Evolutionary conservation across 495 filamentous ascomycete species (phyloP).

Genomic region (Pyrenopolyporus hunteri): DNA sequence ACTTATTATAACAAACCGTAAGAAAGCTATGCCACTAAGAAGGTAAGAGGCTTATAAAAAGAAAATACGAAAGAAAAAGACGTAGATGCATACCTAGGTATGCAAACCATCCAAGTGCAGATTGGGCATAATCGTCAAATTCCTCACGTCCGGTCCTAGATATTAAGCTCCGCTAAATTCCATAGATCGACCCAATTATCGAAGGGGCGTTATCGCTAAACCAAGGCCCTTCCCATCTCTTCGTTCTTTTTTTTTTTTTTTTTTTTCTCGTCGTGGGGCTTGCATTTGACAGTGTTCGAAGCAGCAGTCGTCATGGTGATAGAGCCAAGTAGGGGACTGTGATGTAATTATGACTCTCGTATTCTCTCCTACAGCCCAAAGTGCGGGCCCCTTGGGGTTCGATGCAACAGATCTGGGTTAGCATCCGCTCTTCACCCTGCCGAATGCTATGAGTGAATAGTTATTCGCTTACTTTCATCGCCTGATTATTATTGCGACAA

Average conservation of each 20-base stretch:
- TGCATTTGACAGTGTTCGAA: background rate
- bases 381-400: background rate
- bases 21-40: too few relatives aligned
- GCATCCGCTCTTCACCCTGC: background rate
- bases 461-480: background rate
- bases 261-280: background rate
- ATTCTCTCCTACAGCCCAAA: background rate
- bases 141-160: too few relatives aligned
- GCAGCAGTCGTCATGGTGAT: constrained; percentile 26
- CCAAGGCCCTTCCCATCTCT: too few relatives aligned
- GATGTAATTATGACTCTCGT: constrained; percentile 35
- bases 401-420: background rate
- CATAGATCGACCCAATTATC: too few relatives aligned
- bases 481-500: background rate
- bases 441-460: background rate
- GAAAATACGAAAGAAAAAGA: too few relatives aligned
- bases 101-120: too few relatives aligned
- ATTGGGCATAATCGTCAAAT: too few relatives aligned
- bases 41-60: too few relatives aligned
- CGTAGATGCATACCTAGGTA: too few relatives aligned
- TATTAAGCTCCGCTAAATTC: too few relatives aligned
- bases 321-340: background rate
- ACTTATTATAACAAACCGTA: too few relatives aligned
- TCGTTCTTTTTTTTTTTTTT: background rate
- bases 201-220: background rate